phyloP scores from a whole-genome alignment of 179 eudicot species.

The Gypsophila paniculata region DNA sequence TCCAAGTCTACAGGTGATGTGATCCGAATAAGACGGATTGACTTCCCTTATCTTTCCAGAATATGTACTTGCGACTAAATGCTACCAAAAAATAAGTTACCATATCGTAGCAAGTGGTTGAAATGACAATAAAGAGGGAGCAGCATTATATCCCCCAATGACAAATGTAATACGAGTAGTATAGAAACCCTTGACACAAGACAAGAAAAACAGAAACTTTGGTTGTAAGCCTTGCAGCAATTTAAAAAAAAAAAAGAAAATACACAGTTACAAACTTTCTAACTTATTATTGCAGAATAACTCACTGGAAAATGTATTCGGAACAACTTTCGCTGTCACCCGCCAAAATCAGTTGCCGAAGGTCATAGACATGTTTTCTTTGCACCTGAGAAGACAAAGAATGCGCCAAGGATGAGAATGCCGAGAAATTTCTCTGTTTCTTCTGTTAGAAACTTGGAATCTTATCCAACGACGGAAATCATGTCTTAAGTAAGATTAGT shows the following conservation, averaged over 20 bases:
- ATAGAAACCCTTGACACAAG: not conserved
- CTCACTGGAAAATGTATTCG: conserved; percentile 79
- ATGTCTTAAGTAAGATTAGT: not conserved
- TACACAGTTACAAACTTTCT: not conserved
- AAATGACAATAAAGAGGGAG: not conserved
- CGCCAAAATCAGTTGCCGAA: conserved; percentile 73
- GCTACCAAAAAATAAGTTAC: not conserved
- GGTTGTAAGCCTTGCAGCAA: not conserved
- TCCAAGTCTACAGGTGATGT: not conserved
- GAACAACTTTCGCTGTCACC: conserved; percentile 86
- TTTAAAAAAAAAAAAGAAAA: conserved; percentile 1
- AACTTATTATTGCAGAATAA: conserved; percentile 7
- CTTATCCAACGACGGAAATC: not conserved
- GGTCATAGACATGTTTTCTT: conserved; percentile 89
- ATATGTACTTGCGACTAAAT: not conserved
- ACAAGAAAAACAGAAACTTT: not conserved
- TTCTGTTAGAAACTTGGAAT: not conserved
- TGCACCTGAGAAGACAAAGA: conserved; percentile 62
- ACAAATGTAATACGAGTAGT: not conserved
- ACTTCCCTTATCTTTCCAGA: not conserved
- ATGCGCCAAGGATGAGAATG: not conserved
- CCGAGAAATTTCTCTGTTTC: not conserved
- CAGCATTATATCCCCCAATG: not conserved
- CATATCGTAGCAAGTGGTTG: not conserved
- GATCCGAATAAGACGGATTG: not conserved